phyloP scores from a whole-genome alignment of 805 yeast genomes.

The Teunomyces stri region DNA sequence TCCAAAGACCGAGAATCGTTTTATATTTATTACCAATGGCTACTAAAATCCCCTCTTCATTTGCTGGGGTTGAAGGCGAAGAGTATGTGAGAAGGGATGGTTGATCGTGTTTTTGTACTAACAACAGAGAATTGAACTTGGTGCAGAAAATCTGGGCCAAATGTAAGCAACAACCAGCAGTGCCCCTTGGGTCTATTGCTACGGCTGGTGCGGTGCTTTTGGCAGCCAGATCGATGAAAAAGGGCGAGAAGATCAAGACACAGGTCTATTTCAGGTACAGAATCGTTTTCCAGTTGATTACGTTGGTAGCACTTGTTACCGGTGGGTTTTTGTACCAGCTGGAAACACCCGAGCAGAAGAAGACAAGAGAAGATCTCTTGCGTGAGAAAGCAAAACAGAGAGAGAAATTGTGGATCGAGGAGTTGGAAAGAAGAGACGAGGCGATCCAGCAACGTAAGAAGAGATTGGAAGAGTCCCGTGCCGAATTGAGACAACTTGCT shows the following conservation, averaged over 20 bases:
- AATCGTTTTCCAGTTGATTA: conserved; percentile 81
- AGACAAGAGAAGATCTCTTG: conserved; percentile 61
- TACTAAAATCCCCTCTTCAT: conserved; percentile 45
- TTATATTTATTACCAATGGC: not conserved
- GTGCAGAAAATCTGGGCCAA: conserved; percentile 57
- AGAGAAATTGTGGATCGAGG: conserved; percentile 86
- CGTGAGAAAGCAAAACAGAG: conserved; percentile 80
- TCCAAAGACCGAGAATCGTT: too few species aligned
- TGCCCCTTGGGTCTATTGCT: conserved; percentile 76
- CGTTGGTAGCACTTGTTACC: conserved; percentile 74
- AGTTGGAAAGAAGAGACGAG: conserved; percentile 80
- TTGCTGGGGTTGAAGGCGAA: conserved; percentile 36
- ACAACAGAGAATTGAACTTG: conserved; percentile 36
- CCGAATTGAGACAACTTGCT: conserved; percentile 35
- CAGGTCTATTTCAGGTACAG: conserved; percentile 89
- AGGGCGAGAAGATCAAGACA: conserved; percentile 71
- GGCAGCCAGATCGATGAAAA: conserved; percentile 72
- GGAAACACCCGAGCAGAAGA: conserved; percentile 42
- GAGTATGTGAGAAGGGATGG: conserved; percentile 38
- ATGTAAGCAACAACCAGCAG: conserved; percentile 83
- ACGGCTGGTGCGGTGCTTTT: conserved; percentile 79
- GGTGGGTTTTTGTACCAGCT: conserved; percentile 73
- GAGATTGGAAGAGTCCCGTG: conserved; percentile 63
- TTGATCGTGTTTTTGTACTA: not conserved
- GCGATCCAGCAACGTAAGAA: conserved; percentile 65